Conservation (phyloP, 768 basidiomycete genomes). For the Psilocybe sp. region DNA sequence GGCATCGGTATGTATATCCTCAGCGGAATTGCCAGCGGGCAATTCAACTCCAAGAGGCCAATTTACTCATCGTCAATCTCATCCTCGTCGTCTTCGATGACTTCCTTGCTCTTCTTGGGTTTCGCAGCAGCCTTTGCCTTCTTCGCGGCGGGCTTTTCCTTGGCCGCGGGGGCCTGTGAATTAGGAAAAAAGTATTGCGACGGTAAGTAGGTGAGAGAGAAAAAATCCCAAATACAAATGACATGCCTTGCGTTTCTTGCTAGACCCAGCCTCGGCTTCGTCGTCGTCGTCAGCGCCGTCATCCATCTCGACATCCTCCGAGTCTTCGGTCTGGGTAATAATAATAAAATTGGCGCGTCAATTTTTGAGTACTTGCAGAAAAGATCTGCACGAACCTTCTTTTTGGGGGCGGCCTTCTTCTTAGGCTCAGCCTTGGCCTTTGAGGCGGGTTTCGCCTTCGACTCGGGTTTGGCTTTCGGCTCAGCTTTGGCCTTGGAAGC, state of each 20-base stretch:
- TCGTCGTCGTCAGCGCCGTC: constrained; percentile 36
- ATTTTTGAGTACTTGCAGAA: not conserved
- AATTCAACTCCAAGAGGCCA: not conserved
- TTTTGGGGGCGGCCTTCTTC: constrained; percentile 7
- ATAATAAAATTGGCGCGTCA: not conserved
- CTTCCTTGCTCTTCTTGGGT: constrained; percentile 49
- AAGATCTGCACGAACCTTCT: constrained; percentile 7
- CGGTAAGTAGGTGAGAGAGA: not conserved
- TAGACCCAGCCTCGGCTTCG: constrained; percentile 41
- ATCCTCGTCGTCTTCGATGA: constrained; percentile 45
- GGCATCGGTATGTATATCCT: too few relatives aligned
- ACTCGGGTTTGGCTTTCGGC: constrained; percentile 6
- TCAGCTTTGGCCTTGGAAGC: constrained; percentile 9
- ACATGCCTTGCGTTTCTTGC: constrained; percentile 73
- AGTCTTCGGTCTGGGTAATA: constrained; percentile 14
- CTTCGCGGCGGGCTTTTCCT: constrained; percentile 47
- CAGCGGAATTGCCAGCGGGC: too few relatives aligned
- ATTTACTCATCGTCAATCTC: constrained; percentile 6
- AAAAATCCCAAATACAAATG: not conserved
- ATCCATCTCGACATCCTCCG: constrained; percentile 41
- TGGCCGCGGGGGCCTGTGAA: constrained; percentile 32
- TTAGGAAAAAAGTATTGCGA: constrained; percentile 14
- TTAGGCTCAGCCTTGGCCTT: constrained; percentile 6
- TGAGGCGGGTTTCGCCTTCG: constrained; percentile 3
- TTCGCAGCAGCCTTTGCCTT: constrained; percentile 39